These are phyloP conservation scores for Botrytis byssoidea DNA, from an alignment of 2,329 filamentous ascomycete species.

Conservation along the genomic window DNA sequence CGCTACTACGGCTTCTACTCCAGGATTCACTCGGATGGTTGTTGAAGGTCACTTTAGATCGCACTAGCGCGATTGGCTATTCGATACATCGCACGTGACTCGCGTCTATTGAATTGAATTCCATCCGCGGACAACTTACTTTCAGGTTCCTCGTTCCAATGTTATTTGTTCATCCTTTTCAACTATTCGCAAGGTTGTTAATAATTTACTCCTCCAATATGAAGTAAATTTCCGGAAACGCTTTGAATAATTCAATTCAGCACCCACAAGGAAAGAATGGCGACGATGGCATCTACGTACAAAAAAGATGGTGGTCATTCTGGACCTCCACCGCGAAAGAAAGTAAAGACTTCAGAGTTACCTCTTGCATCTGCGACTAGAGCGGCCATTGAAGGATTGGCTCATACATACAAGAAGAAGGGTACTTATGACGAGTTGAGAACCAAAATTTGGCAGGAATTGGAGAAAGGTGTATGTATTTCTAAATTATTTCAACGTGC, in stretches of 20 bases:
- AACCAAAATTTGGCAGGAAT: slow-evolving; percentile 74
- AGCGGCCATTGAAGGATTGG: slow-evolving; percentile 69
- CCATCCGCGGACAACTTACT: neutral
- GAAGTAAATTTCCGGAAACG: neutral
- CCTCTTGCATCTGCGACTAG: slow-evolving; percentile 72
- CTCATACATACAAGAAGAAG: slow-evolving; percentile 84
- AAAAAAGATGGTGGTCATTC: slow-evolving; percentile 27
- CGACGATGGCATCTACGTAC: slow-evolving; percentile 5
- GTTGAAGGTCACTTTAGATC: slow-evolving; percentile 14
- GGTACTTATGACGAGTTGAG: slow-evolving; percentile 77
- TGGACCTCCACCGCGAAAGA: slow-evolving; percentile 41
- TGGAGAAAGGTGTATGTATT: slow-evolving; percentile 61
- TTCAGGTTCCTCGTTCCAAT: neutral
- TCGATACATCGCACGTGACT: neutral
- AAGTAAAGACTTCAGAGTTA: slow-evolving; percentile 72
- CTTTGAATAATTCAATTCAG: neutral
- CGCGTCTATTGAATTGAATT: slow-evolving; percentile 1
- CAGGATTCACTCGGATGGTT: slow-evolving; percentile 5
- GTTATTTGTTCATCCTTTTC: neutral
- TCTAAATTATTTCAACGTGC: neutral
- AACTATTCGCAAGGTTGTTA: neutral
- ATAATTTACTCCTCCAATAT: neutral
- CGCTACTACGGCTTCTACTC: slow-evolving; percentile 2
- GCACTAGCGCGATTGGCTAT: slow-evolving; percentile 2
- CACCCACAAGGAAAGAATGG: neutral